A percentile compares a stretch with the other conserved stretches of the same genome.
Evolutionary conservation across 352 stramenopile species (phyloP).

Genomic region (Albugo candida): DNA sequence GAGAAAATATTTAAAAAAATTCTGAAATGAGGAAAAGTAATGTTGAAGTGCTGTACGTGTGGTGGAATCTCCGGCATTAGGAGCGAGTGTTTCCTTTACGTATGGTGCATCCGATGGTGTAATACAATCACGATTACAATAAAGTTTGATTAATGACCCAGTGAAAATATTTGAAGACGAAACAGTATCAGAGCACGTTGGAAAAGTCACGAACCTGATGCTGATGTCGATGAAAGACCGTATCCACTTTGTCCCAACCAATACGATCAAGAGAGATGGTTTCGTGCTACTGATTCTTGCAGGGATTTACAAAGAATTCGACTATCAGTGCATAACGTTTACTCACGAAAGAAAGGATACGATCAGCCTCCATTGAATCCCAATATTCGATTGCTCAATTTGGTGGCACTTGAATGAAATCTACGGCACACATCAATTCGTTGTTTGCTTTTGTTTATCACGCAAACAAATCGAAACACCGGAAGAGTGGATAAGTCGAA

Average conservation of each 20-base stretch:
- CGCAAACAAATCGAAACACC: slow-evolving; percentile 36
- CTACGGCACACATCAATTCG: slow-evolving; percentile 40
- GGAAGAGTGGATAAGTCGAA: slow-evolving; percentile 11
- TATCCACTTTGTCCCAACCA: slow-evolving; percentile 51
- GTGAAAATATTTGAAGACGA: slow-evolving; percentile 27
- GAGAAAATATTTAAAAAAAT: slow-evolving; percentile 60
- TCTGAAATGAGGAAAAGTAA: slow-evolving; percentile 65
- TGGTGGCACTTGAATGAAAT: slow-evolving; percentile 61
- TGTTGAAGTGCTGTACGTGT: slow-evolving; percentile 27
- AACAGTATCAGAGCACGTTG: slow-evolving; percentile 50
- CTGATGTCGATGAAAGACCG: slow-evolving; percentile 67
- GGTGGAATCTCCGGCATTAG: neutral
- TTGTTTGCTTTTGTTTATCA: slow-evolving; percentile 76
- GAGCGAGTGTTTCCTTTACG: neutral
- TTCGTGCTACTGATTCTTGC: slow-evolving; percentile 65
- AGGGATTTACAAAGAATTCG: slow-evolving; percentile 64
- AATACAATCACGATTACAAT: neutral
- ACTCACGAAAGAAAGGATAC: slow-evolving; percentile 64
- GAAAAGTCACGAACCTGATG: slow-evolving; percentile 70
- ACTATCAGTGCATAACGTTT: slow-evolving; percentile 69
- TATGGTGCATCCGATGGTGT: too few species aligned
- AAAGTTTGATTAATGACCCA: slow-evolving; percentile 1
- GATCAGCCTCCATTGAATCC: slow-evolving; percentile 53
- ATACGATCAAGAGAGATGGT: slow-evolving; percentile 53
- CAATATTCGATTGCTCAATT: slow-evolving; percentile 59